Conservation (phyloP, 805 yeast genomes). For the Torulaspora delbrueckii region DNA sequence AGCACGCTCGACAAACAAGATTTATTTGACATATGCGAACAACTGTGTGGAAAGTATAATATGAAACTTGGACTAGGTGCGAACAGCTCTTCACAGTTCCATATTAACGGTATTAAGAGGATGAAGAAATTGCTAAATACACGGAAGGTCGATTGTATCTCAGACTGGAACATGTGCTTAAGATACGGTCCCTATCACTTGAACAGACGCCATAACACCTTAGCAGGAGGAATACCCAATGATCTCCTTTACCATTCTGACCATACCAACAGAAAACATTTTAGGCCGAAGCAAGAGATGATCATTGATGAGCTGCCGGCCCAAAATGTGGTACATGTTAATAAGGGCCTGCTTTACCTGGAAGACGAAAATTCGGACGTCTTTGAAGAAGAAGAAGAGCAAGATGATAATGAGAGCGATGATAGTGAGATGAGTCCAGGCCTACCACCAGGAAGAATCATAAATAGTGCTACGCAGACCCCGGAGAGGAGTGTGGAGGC, state of each 20-base stretch:
- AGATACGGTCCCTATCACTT: conserved; percentile 18
- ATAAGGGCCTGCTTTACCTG: conserved; percentile 25
- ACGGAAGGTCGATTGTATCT: conserved; percentile 21
- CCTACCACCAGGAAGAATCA: not conserved
- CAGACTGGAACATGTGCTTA: conserved; percentile 29
- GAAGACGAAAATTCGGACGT: conserved; percentile 21
- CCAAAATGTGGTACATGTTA: conserved; percentile 22
- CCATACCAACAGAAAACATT: conserved; percentile 15
- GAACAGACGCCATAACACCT: conserved; percentile 18
- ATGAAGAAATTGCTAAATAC: conserved; percentile 15
- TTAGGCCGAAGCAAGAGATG: conserved; percentile 18
- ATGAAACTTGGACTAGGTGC: conserved; percentile 31
- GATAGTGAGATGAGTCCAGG: not conserved
- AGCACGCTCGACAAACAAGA: conserved; percentile 28
- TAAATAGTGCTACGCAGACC: not conserved
- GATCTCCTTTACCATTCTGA: conserved; percentile 19
- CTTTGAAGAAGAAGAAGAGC: conserved; percentile 6
- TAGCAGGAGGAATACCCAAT: conserved; percentile 25
- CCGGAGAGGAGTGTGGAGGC: not conserved
- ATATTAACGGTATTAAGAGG: conserved; percentile 18
- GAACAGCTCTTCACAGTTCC: conserved; percentile 16
- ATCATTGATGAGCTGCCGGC: conserved; percentile 19
- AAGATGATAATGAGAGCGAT: not conserved
- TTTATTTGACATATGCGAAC: conserved; percentile 29
- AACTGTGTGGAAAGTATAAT: conserved; percentile 20